These are phyloP conservation scores for Colletotrichum sp. DNA, from an alignment of 2,329 filamentous ascomycete genomes.

Conservation along the genomic window DNA sequence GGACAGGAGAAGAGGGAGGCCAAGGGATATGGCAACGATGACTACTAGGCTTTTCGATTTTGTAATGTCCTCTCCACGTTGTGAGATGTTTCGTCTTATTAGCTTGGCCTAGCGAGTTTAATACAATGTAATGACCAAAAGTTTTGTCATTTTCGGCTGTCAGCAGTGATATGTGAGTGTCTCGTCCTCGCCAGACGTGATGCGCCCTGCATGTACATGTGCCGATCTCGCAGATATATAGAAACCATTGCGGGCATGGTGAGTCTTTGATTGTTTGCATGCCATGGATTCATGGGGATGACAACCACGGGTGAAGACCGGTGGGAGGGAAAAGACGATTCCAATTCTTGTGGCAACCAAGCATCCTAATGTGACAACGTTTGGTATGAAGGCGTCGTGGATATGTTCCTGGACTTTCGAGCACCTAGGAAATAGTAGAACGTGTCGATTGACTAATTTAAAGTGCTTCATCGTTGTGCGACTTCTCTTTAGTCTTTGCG, in stretches of 20 bases:
- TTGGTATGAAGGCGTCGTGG: accelerated
- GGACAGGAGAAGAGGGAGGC: constrained; percentile 55
- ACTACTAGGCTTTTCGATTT: neutral
- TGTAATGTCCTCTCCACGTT: neutral
- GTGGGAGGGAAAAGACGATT: neutral
- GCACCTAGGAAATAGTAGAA: no score
- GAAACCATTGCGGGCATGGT: accelerated
- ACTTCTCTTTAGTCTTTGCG: neutral
- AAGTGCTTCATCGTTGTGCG: neutral
- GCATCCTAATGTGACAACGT: neutral
- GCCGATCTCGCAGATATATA: no score
- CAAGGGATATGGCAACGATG: constrained; percentile 29
- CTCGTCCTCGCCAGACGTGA: neutral
- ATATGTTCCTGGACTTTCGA: no score
- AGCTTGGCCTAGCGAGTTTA: neutral
- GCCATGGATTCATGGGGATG: neutral
- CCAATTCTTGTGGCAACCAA: accelerated
- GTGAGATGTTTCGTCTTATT: neutral
- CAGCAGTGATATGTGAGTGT: neutral
- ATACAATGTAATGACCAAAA: neutral
- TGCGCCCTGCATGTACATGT: accelerated
- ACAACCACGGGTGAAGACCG: no score
- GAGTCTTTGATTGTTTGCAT: neutral
- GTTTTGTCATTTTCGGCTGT: neutral
- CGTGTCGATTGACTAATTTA: no score